Conservation (phyloP, 2,329 filamentous ascomycete genomes). For the Scedosporium apiospermum region DNA sequence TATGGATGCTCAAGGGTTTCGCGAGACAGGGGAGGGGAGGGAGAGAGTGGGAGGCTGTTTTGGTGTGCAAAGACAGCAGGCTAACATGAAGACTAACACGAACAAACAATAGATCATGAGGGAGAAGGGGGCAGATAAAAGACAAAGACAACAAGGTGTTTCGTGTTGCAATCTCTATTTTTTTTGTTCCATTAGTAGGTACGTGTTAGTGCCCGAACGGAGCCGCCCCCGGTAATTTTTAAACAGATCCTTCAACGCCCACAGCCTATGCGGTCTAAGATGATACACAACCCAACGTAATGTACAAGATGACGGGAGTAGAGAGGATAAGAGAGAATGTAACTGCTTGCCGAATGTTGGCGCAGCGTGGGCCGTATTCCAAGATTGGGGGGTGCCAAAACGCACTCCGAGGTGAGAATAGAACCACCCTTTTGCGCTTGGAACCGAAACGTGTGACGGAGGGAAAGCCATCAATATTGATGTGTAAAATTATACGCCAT, state of each 20-base stretch:
- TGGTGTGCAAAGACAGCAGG: too few species aligned
- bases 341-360: neutral
- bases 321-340: conserved; percentile 2
- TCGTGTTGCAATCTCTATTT: conserved; percentile 3
- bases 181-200: neutral
- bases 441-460: neutral
- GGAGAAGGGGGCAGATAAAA: neutral
- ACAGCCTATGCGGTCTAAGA: conserved; percentile 8
- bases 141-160: neutral
- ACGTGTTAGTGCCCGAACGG: neutral
- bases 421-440: neutral
- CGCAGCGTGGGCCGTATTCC: neutral
- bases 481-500: neutral
- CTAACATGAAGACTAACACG: neutral
- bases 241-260: conserved; percentile 6
- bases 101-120: neutral
- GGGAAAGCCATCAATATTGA: neutral
- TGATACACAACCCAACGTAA: conserved; percentile 7
- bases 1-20: too few species aligned
- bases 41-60: too few species aligned
- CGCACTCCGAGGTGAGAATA: neutral
- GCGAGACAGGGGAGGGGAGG: too few species aligned
- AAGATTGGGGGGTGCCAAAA: neutral
- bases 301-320: conserved; percentile 6
- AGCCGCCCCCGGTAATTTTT: neutral